phyloP scores from a whole-genome alignment of 257 asterid genomes.

The Capsicum chinense region DNA sequence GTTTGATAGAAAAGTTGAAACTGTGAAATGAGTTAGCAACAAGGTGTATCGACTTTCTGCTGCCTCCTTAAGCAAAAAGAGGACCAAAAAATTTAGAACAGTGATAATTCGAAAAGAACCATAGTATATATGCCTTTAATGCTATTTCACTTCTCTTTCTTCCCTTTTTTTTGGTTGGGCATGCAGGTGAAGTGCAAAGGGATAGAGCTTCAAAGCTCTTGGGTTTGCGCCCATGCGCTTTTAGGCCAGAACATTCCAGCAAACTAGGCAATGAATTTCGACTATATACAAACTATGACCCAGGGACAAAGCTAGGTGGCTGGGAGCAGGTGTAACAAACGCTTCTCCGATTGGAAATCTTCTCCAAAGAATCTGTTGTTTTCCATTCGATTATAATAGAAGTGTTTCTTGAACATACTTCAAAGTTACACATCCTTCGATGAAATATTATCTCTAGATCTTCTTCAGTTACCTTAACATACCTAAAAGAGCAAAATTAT shows the following conservation, averaged over 20 bases:
- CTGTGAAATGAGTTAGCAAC: background rate
- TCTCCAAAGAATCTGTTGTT: constrained; percentile 21
- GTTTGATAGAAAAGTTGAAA: background rate
- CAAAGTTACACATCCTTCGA: background rate
- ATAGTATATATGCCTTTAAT: background rate
- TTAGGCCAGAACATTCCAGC: constrained; percentile 88
- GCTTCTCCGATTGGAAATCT: background rate
- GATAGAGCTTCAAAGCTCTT: constrained; percentile 74
- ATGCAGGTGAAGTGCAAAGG: constrained; percentile 79
- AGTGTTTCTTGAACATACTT: background rate
- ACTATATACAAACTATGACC: constrained; percentile 84
- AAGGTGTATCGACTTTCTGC: background rate
- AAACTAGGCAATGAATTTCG: constrained; percentile 97
- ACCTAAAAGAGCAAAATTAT: constrained; percentile 10
- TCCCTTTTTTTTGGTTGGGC: constrained; percentile 14
- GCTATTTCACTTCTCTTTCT: background rate
- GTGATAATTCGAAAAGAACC: background rate
- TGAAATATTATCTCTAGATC: background rate
- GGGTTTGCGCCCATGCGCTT: constrained; percentile 76
- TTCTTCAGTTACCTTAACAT: background rate
- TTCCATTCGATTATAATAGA: background rate
- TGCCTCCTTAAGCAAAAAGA: background rate
- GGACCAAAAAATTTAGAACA: background rate
- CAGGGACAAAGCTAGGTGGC: constrained; percentile 76
- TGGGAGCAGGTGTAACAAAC: constrained; percentile 57